Base-by-base conservation (phyloP, 106 monocot species). In the Dioscorea dumetorum region DNA sequence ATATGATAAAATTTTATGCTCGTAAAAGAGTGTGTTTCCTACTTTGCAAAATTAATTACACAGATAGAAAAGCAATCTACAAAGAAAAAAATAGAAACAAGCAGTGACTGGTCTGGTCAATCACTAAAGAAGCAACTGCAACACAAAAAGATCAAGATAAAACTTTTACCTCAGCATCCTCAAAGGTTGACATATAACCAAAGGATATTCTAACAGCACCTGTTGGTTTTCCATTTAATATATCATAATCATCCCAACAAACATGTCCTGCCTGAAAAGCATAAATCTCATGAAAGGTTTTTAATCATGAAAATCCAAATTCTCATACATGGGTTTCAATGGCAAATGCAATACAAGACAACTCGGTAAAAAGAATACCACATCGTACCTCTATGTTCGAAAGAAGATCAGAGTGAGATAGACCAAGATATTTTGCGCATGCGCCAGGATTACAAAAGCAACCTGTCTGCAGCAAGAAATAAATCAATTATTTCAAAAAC, bases 381-480 rank as follows among this genome's bases (percentile, higher is more conserved):
- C 52, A 61, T 33, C 49, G 18, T 80, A 97, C 97, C 97, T 97
- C 89, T 64, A 89, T 69, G 73, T 97, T 97, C 24, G 97, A 89
- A 73, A 87, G 71, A 63, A 97, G 73, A 74, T 97, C 97, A 17
- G 76, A 78, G 57, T 88, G 83, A 60, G 91, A 92, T 66, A 97
- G 82, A 62, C 83, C 74, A 72, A 99, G 89, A 79, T 82, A 81
- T 77, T 92, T 99, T 28, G 89, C 97, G 79, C 97, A 99, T 62
- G 97, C 92, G 62, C 97, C 97, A 70, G 97, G 97, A 60, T 99
- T 99, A 76, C 97, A 99, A 72, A 99, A 99, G 71, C 97, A 99
- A 61, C 97, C 97, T 75, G 97, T 92, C 97, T 99, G 76, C 67
- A 48, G 22, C 17, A 50, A 49, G 23, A 50, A 48, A n/a, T 18